Base-by-base conservation (phyloP, 129 eudicot species). In the Glebionis coronaria region DNA sequence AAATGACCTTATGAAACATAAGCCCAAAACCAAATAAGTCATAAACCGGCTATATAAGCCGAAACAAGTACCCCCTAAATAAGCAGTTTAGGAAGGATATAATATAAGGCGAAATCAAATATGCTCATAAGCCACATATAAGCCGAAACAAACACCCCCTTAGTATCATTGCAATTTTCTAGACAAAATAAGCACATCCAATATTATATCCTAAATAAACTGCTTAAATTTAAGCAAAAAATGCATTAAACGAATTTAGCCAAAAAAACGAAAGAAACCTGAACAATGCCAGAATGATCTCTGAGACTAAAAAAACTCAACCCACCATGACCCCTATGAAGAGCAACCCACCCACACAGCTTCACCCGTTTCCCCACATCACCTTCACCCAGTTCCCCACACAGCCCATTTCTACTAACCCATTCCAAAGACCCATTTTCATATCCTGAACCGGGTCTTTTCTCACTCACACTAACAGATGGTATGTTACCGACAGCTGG, bases 261-360 rank as follows among this genome's bases (percentile, higher is more conserved):
- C 2, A 49, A 49, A 52, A 44, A 12, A 18, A 0, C 49, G 25
- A 53, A 77, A 61, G 78, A 77, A 62, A 92, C 98, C 98, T 92
- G 98, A 65, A 93, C 80, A 44, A 88, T 81, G 53, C 98, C 98
- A 78, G 92, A 78, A 47, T 89, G 88, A 51, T 89, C 99, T 23
- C 97, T 76, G 38, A 93, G 92, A 69, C 82, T 86, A 42, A 93
- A 50, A 59, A 93, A 93, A 53, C 90, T 86, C 35, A 93, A 86
- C 1, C 90, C 88, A 16, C 97, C 97, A 64, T 93, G 97, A 68
- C 83, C 77, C 45, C 99, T 84, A 50, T 93, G 99, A 65, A 88
- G 90, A 13, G 95, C 99, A 55, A 93, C 97, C 99, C 99, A 93
- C 58, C 99, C 99, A 69, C 99, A 89, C 20, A 89, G 74, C 40